phyloP scores from a whole-genome alignment of 129 eudicot species.

The Scalesia atractyloides region DNA sequence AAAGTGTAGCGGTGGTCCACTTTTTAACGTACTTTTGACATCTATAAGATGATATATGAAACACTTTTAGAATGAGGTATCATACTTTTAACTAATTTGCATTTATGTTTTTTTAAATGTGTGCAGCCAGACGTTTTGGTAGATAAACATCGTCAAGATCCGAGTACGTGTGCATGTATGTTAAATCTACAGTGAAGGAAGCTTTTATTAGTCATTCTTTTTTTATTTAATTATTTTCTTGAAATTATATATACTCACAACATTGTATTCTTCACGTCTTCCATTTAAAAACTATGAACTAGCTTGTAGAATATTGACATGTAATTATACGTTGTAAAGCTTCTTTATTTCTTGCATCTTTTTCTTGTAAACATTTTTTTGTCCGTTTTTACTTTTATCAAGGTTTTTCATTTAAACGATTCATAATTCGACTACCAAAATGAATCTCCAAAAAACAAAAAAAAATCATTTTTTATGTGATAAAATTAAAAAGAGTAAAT shows the following conservation, averaged over 20 bases:
- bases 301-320: neutral
- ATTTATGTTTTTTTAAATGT: neutral
- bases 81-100: neutral
- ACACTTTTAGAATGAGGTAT: neutral
- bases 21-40: too few species aligned
- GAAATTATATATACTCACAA: neutral
- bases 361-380: neutral
- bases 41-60: too few species aligned
- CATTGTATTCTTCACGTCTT: neutral
- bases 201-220: neutral
- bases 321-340: neutral
- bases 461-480: too few species aligned
- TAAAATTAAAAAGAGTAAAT: too few species aligned
- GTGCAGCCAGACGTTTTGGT: conserved; percentile 9
- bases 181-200: neutral
- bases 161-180: neutral
- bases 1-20: too few species aligned
- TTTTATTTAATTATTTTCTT: neutral
- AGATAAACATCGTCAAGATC: neutral
- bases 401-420: neutral
- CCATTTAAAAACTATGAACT: neutral
- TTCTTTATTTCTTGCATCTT: neutral
- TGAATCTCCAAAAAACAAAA: neutral
- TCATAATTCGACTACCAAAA: too few species aligned
- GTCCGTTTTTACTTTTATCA: neutral